A percentile compares a stretch with the other conserved stretches of the same genome.
These are phyloP conservation scores for Phytophthora meadii DNA, from an alignment of 352 stramenopile genomes.

Conservation along the genomic window DNA sequence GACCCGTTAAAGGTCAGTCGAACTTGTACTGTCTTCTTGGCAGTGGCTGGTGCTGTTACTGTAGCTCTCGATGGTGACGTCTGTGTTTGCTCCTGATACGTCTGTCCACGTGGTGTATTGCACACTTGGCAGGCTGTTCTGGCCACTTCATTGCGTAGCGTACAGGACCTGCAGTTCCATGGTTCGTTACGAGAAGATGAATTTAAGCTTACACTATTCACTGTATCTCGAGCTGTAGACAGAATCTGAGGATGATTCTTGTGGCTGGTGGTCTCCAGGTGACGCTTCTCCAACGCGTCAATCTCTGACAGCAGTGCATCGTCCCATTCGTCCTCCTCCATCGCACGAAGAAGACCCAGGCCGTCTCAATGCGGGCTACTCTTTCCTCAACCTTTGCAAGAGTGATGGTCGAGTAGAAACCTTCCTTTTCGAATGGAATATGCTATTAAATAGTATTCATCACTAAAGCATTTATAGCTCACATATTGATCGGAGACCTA, in stretches of 20 bases:
- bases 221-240: not conserved
- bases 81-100: constrained; percentile 20
- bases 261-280: constrained; percentile 30
- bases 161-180: constrained; percentile 70
- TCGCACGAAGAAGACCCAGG: not conserved
- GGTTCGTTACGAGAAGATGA: constrained; percentile 1
- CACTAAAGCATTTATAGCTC: too few species aligned
- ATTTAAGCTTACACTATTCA: constrained; percentile 3
- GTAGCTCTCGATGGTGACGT: not conserved
- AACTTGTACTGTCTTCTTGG: constrained; percentile 65
- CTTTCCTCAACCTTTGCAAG: too few species aligned
- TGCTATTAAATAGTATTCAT: too few species aligned
- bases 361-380: too few species aligned
- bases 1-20: constrained; percentile 63
- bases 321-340: constrained; percentile 84
- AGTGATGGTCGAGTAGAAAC: too few species aligned
- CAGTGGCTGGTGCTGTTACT: not conserved
- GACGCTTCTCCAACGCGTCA: constrained; percentile 61
- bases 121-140: constrained; percentile 58
- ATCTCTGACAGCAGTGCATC: constrained; percentile 80
- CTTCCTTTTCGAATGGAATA: too few species aligned
- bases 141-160: constrained; percentile 55
- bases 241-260: constrained; percentile 16
- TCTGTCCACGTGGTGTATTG: constrained; percentile 50
- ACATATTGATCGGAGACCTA: too few species aligned